Base-by-base conservation (phyloP, 129 eudicot species). In the Erigeron canadensis region DNA sequence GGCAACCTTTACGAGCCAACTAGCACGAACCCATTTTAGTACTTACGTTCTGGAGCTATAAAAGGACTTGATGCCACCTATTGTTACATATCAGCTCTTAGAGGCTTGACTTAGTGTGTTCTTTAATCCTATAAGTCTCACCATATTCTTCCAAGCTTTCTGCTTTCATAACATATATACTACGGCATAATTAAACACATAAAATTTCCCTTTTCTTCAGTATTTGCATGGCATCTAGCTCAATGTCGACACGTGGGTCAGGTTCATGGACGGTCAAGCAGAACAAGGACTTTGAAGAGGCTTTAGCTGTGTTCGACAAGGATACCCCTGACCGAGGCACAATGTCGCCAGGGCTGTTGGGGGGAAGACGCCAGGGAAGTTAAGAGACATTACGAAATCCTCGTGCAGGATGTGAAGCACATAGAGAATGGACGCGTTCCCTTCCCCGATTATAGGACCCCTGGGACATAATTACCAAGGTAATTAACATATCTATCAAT, bases 321-420 rank as follows among this genome's bases (percentile, higher is more conserved):
- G 88, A 90, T 79, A 83, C 91, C 1, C 91, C 96, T 2, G 96
- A 87, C 81, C 96, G 96, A 1, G 96, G 96, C 75, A 65, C 80
- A 90, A 90, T 50, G 82, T 89, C 8, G 94, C 96, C 44, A 80
- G 69, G 72, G 90, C 90, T 1, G 81, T 89, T 19, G 90, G 86
- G 5, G 84, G 85, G 68, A 83, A 86, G 68, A 86, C 91, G 8
- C 79, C 80, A 2, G 91, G 23, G 96, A 89, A 66, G 88, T 83
- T 62, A 86, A 84, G 82, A 72, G 65, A 71, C 96, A 89, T 76
- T 89, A 89, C n/a, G 79, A 86, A 62, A 50, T 65, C 79, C 96
- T 89, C 10, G 85, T 86, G 45, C 77, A 77, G 67, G 96, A 89
- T 75, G 76, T 89, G 55, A 80, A 77, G 70, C 80, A 73, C 46